These are phyloP conservation scores for Psidium friedrichsthalianum DNA, from an alignment of 345 rosid genomes.

Conservation along the genomic window DNA sequence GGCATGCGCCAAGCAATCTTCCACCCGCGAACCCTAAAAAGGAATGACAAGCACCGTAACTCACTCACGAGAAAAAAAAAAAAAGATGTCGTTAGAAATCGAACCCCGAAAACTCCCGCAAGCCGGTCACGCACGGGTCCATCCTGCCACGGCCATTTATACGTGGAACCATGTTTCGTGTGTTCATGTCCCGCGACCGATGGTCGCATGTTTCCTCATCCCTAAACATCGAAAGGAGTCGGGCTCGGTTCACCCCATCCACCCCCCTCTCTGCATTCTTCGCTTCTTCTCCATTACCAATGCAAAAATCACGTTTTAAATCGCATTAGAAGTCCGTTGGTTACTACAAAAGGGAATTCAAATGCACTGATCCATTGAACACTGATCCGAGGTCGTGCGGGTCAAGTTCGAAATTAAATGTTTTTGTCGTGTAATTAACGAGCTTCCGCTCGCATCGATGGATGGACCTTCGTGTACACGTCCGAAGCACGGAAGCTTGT, in stretches of 20 bases:
- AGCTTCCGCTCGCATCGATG: slow-evolving; percentile 12
- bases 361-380: slow-evolving; percentile 32
- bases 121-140: not conserved
- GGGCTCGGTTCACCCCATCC: not conserved
- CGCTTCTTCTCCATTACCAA: not conserved
- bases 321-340: not conserved
- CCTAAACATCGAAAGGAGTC: not conserved
- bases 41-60: not conserved
- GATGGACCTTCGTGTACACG: slow-evolving; percentile 11
- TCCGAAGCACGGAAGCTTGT: slow-evolving; percentile 16
- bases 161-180: not conserved
- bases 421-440: not conserved
- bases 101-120: not conserved
- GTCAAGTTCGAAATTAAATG: not conserved
- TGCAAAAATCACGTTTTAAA: not conserved
- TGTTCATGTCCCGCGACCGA: not conserved
- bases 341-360: not conserved
- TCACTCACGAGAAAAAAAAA: not conserved
- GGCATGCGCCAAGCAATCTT: not conserved
- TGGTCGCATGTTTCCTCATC: not conserved
- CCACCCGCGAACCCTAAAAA: not conserved
- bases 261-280: not conserved
- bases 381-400: slow-evolving; percentile 3
- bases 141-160: not conserved
- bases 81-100: not conserved